Conservation (phyloP, 1,284 basidiomycete species). For the Anthracocystis setariae region DNA sequence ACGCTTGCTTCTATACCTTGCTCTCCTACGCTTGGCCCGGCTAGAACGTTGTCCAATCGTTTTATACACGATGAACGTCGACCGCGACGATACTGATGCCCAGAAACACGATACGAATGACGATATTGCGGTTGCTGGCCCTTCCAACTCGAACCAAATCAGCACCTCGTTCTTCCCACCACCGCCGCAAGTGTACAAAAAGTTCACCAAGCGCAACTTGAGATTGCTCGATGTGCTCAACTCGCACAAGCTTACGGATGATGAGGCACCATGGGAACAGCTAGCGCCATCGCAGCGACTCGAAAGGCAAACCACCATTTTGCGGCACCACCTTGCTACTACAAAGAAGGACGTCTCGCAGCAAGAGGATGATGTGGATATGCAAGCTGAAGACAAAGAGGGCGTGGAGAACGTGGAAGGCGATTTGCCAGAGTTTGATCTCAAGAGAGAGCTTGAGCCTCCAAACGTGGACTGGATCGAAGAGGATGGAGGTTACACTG, state of each 20-base stretch:
- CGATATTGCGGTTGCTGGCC: conserved; percentile 13
- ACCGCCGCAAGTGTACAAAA: conserved; percentile 52
- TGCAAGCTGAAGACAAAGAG: conserved; percentile 6
- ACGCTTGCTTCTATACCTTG: neutral
- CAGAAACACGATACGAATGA: conserved; percentile 8
- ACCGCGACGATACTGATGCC: conserved; percentile 4
- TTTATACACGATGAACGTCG: conserved; percentile 21
- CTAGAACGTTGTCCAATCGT: neutral
- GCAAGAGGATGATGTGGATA: conserved; percentile 15
- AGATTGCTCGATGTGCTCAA: conserved; percentile 44
- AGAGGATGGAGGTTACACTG: conserved; percentile 62
- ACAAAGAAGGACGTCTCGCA: neutral
- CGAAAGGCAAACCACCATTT: conserved; percentile 30
- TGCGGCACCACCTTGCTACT: conserved; percentile 5
- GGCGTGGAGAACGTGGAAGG: neutral
- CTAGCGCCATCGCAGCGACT: conserved; percentile 19
- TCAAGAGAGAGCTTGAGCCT: conserved; percentile 47
- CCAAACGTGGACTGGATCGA: conserved; percentile 65
- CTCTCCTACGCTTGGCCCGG: neutral
- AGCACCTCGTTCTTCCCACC: conserved; percentile 62
- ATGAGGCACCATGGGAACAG: conserved; percentile 33
- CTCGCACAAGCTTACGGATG: conserved; percentile 15
- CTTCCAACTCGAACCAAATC: conserved; percentile 39
- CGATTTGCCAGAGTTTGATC: conserved; percentile 50
- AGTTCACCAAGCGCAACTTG: conserved; percentile 54